Evolutionary conservation across 179 eudicot genomes (phyloP), one percentile per base, ranked within the genome.

Genomic region (Silene vulgaris): DNA sequence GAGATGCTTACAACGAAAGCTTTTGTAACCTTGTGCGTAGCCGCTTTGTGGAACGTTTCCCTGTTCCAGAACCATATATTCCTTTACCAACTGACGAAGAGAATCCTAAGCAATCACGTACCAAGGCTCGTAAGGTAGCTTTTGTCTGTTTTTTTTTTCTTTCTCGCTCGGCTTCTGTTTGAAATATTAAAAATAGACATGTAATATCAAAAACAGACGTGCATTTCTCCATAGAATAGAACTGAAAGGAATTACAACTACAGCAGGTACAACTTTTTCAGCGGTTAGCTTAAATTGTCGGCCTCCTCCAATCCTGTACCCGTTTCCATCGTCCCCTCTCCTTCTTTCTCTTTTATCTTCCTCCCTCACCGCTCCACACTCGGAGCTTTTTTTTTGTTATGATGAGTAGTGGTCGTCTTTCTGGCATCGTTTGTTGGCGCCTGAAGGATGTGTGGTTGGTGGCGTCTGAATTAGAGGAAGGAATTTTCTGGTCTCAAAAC

Each of bases 31-130:
- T 91, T 81, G 88, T 90, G 63, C 75, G 69, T 32, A 80, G 88
- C 54, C 89, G 89, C 56, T 89, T 78, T 77, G 81, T 89, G 69
- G 97, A 92, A 80, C 89, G 89, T 3, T 95, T 93, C 66, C 98
- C 97, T 74, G 84, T 83, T 67, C 87, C 90, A 81, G 94, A 89
- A 70, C 96, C 96, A 37, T 80, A 78, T 64, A 74, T 91, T 72
- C 75, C 86, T 75, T 84, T 87, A 75, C 77, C 83, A 76, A 23
- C 70, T 30, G 86, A 84, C 8, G 91, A 82, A 11, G 92, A 85
- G 65, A 30, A 76, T 67, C 74, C 84, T 60, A 86, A 86, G 87
- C 88, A 85, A 81, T 80, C 83, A 62, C 86, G 84, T 50, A 77
- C 88, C n/a, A 87, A 79, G 67, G 81, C 4, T 78, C 57, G 69